A percentile compares a stretch with the other conserved stretches of the same genome.
Conservation (phyloP, 2,329 filamentous ascomycete genomes). For the Raffaelea albimanens region DNA sequence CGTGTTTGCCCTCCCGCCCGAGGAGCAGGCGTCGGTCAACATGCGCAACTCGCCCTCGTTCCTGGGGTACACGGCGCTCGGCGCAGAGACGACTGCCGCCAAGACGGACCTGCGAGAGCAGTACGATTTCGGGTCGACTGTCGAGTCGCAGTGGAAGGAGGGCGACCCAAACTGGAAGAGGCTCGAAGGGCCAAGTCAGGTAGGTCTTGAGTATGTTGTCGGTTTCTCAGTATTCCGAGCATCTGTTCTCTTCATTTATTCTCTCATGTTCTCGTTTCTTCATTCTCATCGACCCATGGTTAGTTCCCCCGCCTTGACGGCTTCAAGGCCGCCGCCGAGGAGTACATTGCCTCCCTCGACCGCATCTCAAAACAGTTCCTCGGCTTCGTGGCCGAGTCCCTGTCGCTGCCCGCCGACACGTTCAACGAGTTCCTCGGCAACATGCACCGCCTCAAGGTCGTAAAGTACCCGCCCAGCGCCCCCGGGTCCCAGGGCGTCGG, state of each 20-base stretch:
- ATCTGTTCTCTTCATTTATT: background rate
- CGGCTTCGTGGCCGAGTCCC: constrained; percentile 43
- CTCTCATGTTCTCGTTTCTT: background rate
- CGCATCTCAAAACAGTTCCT: constrained; percentile 42
- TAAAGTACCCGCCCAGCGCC: constrained; percentile 36
- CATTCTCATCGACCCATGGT: background rate
- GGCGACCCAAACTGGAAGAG: constrained; percentile 24
- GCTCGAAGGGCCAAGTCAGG: constrained; percentile 34
- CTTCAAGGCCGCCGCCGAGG: constrained; percentile 27
- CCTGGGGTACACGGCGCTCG: constrained; percentile 47
- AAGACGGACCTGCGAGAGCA: constrained; percentile 42
- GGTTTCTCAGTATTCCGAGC: too few relatives aligned
- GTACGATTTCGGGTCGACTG: constrained; percentile 37
- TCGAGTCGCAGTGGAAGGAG: constrained; percentile 14
- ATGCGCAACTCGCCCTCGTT: constrained; percentile 49
- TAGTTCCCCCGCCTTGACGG: constrained; percentile 16
- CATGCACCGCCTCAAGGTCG: constrained; percentile 50
- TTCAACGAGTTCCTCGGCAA: constrained; percentile 44
- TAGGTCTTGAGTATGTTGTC: background rate
- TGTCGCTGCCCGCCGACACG: constrained; percentile 35
- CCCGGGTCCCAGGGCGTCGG: constrained; percentile 41
- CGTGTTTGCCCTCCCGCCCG: constrained; percentile 30
- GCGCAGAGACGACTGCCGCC: constrained; percentile 46
- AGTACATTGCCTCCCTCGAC: constrained; percentile 43
- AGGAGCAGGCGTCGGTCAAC: constrained; percentile 29